Base-by-base conservation (phyloP, 2,329 filamentous ascomycete species). In the Cladosporium austrohemisphaericum region DNA sequence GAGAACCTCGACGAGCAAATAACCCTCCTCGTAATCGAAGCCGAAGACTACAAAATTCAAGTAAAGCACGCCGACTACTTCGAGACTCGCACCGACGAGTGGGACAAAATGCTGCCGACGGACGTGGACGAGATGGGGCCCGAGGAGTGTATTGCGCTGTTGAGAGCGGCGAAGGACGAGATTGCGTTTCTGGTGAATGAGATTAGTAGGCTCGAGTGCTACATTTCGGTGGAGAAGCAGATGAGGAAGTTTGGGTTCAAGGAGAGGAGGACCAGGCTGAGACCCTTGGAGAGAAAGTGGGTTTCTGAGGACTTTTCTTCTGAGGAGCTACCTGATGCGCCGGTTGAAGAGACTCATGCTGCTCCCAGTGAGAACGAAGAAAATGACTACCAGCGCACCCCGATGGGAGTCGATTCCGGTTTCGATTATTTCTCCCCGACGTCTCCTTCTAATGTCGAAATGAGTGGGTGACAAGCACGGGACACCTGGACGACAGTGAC, bases 1-100 rank as follows among this genome's bases (percentile, higher is more conserved):
- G 44, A 47, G 25, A 47, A 37, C 18, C 32, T 47, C 25, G 44
- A 47, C 25, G 33, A 47, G 13, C 44, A 47, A 13, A 47, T 47
- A 5, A 13, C 16, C 16, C n/a, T 47, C 2, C 44, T 47, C 25
- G 44, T 47, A 16, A 31, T 20, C 35, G 44, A 47, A 11, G 44
- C 44, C 14, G 33, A 13, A 10, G 16, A 37, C 1, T 28, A 37
- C 44, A 20, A 38, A 23, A 47, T 47, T n/a, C 33, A 14, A 7
- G 44, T 47, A 5, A 23, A 9, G 3, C 16, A 38, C 14, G 44
- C 9, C 13, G 44, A 47, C 7, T 47, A 47, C 44, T 47, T 38
- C 33, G 22, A n/a, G 5, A 38, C 44, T 3, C 33, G 44, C 13
- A 18, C 33, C 5, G 33, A 38, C 25, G 33, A 47, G 23, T 47